These are phyloP conservation scores for Angomonas deanei DNA, from an alignment of 208 protist genomes.

Conservation along the genomic window DNA sequence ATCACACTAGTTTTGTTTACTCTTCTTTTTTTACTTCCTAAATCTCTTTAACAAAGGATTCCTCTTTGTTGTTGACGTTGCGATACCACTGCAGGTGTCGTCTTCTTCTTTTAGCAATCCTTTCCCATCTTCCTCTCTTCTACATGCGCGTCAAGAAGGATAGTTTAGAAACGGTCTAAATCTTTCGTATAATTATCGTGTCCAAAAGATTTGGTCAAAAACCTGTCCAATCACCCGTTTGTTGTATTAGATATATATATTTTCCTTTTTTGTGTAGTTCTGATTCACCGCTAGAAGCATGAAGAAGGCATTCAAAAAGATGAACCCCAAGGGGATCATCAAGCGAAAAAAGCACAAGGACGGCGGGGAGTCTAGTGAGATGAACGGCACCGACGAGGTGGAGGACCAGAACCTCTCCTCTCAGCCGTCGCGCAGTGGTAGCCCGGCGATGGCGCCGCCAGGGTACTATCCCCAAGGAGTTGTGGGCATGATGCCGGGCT, in stretches of 20 bases:
- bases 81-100: background rate
- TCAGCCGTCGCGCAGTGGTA: slow-evolving; percentile 8
- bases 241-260: slow-evolving; percentile 9
- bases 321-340: slow-evolving; percentile 14
- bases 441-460: background rate
- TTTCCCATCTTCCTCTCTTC: slow-evolving; percentile 3
- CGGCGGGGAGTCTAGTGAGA: background rate
- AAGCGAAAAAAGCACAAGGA: slow-evolving; percentile 3
- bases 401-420: background rate
- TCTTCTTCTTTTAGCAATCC: background rate
- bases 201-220: too few relatives aligned
- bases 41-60: background rate
- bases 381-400: background rate
- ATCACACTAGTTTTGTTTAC: slow-evolving; percentile 5
- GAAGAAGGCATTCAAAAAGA: slow-evolving; percentile 8
- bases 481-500: background rate
- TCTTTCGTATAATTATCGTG: too few relatives aligned
- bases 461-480: slow-evolving; percentile 3
- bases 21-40: slow-evolving; percentile 2
- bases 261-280: background rate
- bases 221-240: too few relatives aligned
- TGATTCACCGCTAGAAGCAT: background rate
- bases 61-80: slow-evolving; percentile 4
- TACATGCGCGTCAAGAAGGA: too few relatives aligned
- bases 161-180: too few relatives aligned